Percentiles rank a stretch among this genome's conserved stretches.
phyloP scores from a whole-genome alignment of 2,329 filamentous ascomycete genomes.

The Fusarium sp. region DNA sequence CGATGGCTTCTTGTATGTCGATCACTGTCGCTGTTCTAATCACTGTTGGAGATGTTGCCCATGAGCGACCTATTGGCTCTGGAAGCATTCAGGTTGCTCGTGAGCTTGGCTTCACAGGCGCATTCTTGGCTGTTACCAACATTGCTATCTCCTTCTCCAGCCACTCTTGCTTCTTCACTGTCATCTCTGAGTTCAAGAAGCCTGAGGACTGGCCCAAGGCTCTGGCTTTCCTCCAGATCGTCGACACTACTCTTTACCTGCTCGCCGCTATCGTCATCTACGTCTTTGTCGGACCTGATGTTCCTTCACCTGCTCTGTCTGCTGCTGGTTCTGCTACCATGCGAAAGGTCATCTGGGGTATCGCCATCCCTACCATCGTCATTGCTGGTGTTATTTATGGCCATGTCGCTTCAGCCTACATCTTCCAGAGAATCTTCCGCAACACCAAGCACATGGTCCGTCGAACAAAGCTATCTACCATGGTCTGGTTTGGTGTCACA shows the following conservation, averaged over 20 bases:
- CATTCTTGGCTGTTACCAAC: constrained; percentile 69
- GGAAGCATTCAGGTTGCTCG: constrained; percentile 49
- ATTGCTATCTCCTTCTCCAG: constrained; percentile 75
- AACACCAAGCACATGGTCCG: constrained; percentile 67
- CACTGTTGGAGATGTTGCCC: constrained; percentile 71
- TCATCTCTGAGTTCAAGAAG: constrained; percentile 73
- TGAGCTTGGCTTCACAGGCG: constrained; percentile 61
- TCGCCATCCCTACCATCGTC: constrained; percentile 74
- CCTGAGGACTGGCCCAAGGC: constrained; percentile 58
- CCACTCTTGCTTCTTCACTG: constrained; percentile 75
- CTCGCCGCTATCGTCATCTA: constrained; percentile 75
- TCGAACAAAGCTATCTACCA: constrained; percentile 61
- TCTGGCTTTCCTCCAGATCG: constrained; percentile 66
- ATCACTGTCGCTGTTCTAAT: constrained; percentile 72
- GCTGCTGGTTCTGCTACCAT: constrained; percentile 65
- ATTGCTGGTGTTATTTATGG: constrained; percentile 78
- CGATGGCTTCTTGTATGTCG: constrained; percentile 71
- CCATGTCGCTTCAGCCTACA: constrained; percentile 73
- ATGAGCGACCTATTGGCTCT: constrained; percentile 54
- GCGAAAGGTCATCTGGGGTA: constrained; percentile 73
- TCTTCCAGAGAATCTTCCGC: constrained; percentile 73
- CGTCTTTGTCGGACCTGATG: constrained; percentile 69
- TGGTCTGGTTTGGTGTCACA: constrained; percentile 70
- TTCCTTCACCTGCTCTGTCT: constrained; percentile 74
- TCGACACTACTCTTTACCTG: constrained; percentile 72